Conservation (phyloP, 2,329 filamentous ascomycete species). For the Fusarium chaquense region DNA sequence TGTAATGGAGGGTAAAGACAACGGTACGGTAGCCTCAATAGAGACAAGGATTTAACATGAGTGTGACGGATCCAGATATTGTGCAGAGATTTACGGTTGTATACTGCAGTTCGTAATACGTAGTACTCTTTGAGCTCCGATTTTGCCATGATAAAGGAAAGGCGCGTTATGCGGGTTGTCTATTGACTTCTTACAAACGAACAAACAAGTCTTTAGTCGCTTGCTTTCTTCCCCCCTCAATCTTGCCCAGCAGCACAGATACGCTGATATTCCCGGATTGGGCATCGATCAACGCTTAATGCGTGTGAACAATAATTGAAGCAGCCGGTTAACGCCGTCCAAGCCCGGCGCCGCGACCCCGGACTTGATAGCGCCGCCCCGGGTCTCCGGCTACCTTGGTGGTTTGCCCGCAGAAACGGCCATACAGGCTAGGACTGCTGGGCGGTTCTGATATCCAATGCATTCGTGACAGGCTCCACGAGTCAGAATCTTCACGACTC, state of each 20-base stretch:
- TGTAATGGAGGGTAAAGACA: constrained; percentile 32
- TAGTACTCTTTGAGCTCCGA: neutral
- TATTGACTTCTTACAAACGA: neutral
- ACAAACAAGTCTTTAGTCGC: constrained; percentile 13
- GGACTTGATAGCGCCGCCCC: constrained; percentile 20
- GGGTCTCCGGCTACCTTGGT: constrained; percentile 27
- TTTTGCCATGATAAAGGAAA: neutral
- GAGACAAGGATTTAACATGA: neutral
- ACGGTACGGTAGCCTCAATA: constrained; percentile 5
- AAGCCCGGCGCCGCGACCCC: constrained; percentile 33
- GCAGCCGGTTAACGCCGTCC: constrained; percentile 24
- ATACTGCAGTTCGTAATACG: neutral
- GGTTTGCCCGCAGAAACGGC: constrained; percentile 8
- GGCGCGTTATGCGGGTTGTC: constrained; percentile 17
- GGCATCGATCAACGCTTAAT: constrained; percentile 22
- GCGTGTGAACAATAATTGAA: constrained; percentile 16
- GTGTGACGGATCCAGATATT: constrained; percentile 24
- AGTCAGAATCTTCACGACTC: constrained; percentile 30
- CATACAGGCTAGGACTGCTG: neutral
- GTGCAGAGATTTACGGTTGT: constrained; percentile 33
- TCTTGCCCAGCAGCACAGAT: constrained; percentile 8
- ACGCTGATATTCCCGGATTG: constrained; percentile 3
- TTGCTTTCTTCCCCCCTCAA: constrained; percentile 7
- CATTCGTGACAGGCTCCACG: constrained; percentile 25
- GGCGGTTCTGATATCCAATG: constrained; percentile 14